A percentile compares a stretch with the other conserved stretches of the same genome.
Conservation (phyloP, 179 eudicot species). For the Actinidia chinensis region DNA sequence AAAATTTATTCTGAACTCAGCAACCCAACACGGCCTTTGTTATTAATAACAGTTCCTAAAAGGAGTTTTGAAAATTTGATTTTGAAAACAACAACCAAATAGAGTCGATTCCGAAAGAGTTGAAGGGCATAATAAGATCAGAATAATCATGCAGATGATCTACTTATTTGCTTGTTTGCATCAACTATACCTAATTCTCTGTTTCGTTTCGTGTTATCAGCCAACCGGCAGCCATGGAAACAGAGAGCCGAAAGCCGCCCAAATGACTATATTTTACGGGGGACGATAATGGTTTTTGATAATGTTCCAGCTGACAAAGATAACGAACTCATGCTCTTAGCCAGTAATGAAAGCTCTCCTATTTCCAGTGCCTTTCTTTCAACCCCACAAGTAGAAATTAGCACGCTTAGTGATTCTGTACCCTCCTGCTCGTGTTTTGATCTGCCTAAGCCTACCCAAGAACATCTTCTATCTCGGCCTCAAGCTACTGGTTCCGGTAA, state of each 20-base stretch:
- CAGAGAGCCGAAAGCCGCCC: conserved; percentile 35
- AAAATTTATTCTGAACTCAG: no score
- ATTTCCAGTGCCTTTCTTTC: background rate
- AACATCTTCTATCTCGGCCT: background rate
- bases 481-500: conserved; percentile 21
- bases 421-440: no score
- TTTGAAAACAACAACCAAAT: background rate
- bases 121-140: no score
- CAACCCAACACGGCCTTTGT: no score
- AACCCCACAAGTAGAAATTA: background rate
- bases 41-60: background rate
- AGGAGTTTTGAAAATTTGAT: background rate
- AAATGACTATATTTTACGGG: conserved; percentile 64
- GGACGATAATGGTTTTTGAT: conserved; percentile 49
- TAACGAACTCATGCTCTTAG: conserved; percentile 38
- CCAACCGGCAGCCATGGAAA: conserved; percentile 14
- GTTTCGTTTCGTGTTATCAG: conserved; percentile 16
- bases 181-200: background rate
- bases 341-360: background rate
- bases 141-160: no score
- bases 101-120: no score
- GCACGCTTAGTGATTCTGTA: background rate
- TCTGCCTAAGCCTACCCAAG: no score
- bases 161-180: no score
- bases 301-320: conserved; percentile 48